phyloP scores from a whole-genome alignment of 1,284 basidiomycete genomes.

The Austropuccinia psidii region DNA sequence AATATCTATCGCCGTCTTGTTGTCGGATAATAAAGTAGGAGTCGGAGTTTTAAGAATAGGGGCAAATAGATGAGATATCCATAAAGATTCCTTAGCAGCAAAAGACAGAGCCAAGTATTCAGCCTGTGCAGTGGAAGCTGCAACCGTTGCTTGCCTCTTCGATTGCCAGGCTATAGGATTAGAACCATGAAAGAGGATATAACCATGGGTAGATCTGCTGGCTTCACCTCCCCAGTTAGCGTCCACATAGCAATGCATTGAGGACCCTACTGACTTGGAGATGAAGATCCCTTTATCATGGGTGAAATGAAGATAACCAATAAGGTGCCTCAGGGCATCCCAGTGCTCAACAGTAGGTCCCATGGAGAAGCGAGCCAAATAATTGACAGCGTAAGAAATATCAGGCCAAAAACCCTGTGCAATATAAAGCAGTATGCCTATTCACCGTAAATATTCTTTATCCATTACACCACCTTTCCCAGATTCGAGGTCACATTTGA shows the following conservation, averaged over 20 bases:
- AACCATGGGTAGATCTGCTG: background rate
- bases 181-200: background rate
- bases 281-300: background rate
- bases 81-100: background rate
- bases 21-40: background rate
- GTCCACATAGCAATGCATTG: background rate
- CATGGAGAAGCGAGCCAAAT: background rate
- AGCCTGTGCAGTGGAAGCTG: background rate
- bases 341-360: background rate
- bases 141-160: background rate
- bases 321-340: background rate
- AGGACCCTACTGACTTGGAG: background rate
- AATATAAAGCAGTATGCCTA: no score
- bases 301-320: background rate
- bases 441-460: no score
- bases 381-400: constrained; percentile 3
- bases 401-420: background rate
- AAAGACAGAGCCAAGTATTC: constrained; percentile 14
- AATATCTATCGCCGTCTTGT: background rate
- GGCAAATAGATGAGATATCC: no score
- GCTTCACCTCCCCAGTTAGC: constrained; percentile 23
- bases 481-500: no score
- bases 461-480: no score
- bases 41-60: no score
- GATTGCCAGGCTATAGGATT: constrained; percentile 7